These are phyloP conservation scores for Lasiodiplodia citricola DNA, from an alignment of 2,329 filamentous ascomycete genomes.

Conservation along the genomic window DNA sequence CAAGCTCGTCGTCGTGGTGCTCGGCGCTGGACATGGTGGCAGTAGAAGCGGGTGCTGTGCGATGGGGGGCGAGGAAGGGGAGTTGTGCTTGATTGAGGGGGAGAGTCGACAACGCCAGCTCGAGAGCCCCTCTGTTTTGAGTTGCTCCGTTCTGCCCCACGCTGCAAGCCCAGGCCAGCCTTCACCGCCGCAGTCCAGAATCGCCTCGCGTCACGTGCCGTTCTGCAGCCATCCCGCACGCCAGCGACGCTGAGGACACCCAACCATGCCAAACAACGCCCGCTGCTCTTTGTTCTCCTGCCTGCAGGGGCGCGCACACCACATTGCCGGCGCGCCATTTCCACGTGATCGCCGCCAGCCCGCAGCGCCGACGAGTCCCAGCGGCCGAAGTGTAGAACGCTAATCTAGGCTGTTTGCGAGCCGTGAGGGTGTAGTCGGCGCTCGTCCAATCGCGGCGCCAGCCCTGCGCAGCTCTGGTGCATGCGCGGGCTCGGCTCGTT, in stretches of 20 bases:
- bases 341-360: slow-evolving; percentile 7
- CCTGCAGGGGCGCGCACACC: background rate
- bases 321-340: background rate
- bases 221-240: slow-evolving; percentile 13
- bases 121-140: slow-evolving; percentile 22
- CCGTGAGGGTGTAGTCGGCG: background rate
- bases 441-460: slow-evolving; percentile 1
- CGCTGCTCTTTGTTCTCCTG: background rate
- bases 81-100: slow-evolving; percentile 8
- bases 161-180: slow-evolving; percentile 15
- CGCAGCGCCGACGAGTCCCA: background rate
- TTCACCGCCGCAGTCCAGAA: slow-evolving; percentile 20
- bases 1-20: slow-evolving; percentile 73
- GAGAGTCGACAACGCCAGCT: slow-evolving; percentile 18
- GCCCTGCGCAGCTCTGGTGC: slow-evolving; percentile 2
- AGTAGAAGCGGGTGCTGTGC: slow-evolving; percentile 16
- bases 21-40: slow-evolving; percentile 37
- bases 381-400: background rate
- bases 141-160: slow-evolving; percentile 24
- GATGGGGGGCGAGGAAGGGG: background rate
- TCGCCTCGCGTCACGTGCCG: slow-evolving; percentile 15
- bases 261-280: background rate
- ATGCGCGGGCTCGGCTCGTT: slow-evolving; percentile 20
- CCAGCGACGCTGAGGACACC: slow-evolving; percentile 1
- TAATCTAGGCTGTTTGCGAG: background rate